Conservation (phyloP, 164 flowering plant genomes). For the Euptelea pleiosperma region DNA sequence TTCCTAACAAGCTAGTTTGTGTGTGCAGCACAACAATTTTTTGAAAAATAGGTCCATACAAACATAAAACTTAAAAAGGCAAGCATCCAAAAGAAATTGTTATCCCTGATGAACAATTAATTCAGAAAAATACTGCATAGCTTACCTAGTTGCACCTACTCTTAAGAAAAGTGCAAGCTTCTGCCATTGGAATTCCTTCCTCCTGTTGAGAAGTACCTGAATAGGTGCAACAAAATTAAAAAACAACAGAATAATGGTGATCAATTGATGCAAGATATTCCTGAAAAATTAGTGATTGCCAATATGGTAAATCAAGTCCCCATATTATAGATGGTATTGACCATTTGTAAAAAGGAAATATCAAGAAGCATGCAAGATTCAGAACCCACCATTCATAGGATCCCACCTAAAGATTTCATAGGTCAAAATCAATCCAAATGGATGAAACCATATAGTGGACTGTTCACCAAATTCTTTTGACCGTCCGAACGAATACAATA, state of each 20-base stretch:
- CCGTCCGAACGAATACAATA: neutral
- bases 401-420: conserved; percentile 2
- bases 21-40: too few relatives aligned
- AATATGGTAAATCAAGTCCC: neutral
- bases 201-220: conserved; percentile 72
- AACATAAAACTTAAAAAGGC: too few relatives aligned
- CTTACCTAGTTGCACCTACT: conserved; percentile 62
- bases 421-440: neutral
- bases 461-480: neutral
- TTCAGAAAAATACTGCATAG: neutral
- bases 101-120: neutral
- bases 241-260: neutral
- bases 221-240: conserved; percentile 2
- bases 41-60: too few relatives aligned
- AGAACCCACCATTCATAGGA: neutral
- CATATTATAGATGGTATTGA: neutral
- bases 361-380: neutral
- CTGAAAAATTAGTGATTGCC: too few relatives aligned
- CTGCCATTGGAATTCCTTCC: conserved; percentile 82
- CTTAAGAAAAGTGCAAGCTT: conserved; percentile 70
- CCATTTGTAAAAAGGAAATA: neutral
- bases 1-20: too few relatives aligned
- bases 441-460: neutral
- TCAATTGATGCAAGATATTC: neutral
- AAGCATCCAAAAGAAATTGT: too few relatives aligned